Percentiles rank a stretch among this genome's conserved stretches.
Conservation (phyloP, 2,329 filamentous ascomycete genomes). For the Hypomyces rosellus region DNA sequence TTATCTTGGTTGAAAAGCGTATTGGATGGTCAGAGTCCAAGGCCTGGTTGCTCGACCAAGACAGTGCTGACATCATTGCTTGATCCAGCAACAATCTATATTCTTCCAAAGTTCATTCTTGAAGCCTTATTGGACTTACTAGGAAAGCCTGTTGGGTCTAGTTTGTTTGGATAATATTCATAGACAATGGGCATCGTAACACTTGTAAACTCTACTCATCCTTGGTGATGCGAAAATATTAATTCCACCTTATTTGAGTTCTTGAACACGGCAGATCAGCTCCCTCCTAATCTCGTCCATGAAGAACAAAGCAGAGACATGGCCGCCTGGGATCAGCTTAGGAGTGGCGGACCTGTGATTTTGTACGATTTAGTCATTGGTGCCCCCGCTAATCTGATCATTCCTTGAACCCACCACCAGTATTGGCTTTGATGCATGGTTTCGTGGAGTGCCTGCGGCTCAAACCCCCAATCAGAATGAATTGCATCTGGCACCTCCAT, state of each 20-base stretch:
- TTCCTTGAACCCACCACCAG: slow-evolving; percentile 13
- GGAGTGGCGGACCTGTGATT: slow-evolving; percentile 14
- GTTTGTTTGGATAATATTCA: too few relatives aligned
- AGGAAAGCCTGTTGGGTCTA: too few relatives aligned
- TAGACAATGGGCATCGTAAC: too few relatives aligned
- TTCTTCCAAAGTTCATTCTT: too few relatives aligned
- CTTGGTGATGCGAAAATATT: too few relatives aligned
- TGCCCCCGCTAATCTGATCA: slow-evolving; percentile 16
- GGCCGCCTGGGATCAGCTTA: slow-evolving; percentile 15
- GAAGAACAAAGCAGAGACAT: slow-evolving; percentile 17
- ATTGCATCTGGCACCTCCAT: slow-evolving; percentile 18
- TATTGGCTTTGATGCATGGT: slow-evolving; percentile 15
- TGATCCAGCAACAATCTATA: too few relatives aligned
- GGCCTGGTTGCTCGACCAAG: too few relatives aligned
- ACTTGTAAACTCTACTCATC: too few relatives aligned
- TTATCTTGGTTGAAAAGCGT: too few relatives aligned
- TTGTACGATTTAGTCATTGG: slow-evolving; percentile 15
- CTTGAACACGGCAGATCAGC: background rate
- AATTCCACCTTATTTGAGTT: background rate
- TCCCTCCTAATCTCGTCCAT: slow-evolving; percentile 17
- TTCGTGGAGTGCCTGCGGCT: slow-evolving; percentile 12
- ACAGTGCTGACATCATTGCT: too few relatives aligned
- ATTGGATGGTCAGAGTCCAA: too few relatives aligned
- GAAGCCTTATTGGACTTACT: too few relatives aligned
- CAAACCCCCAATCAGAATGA: slow-evolving; percentile 19